Evolutionary conservation across 2,329 filamentous ascomycete genomes (phyloP), one percentile per base, ranked within the genome.

Genomic region (Cercospora sp.): DNA sequence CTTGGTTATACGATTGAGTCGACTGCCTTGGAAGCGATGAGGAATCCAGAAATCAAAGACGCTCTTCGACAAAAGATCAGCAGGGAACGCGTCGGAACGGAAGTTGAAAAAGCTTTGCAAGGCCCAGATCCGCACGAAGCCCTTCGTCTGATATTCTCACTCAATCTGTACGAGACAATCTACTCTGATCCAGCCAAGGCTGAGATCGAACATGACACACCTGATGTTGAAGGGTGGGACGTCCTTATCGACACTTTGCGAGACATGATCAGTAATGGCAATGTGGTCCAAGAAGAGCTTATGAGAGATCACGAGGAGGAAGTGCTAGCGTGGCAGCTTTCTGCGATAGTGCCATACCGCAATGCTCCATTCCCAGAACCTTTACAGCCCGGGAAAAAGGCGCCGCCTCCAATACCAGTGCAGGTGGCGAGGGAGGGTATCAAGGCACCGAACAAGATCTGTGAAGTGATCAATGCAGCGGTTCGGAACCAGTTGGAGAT

Each of bases 81-180:
- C 75, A 88, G 93, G 64, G 95, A 99, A 79, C 86, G 95, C 66
- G 89, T 99, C 1, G 92, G 93, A 0, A 86, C 90, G 3, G 95
- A 99, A 78, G 75, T 97, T 3, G 91, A 94, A 76, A 98, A 98
- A 84, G 97, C 97, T 89, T 83, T 98, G 18, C 90, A 88, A 79
- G 91, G 91, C 86, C 85, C 86, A 10, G 82, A 89, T 73, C 90
- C 91, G 7, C 81, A 82, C 60, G 82, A 83, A 72, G 85, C 91
- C 7, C 80, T 94, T n/a, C 79, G 84, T 28, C 82, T 91, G 12
- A 88, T 94, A 51, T 83, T 93, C 75, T 80, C 85, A 2, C 84
- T 94, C 13, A 84, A 84, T 6, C 84, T 94, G 2, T 94, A 93
- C 76, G 82, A 85, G 48, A 88, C 89, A 3, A 88, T 94, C 63